Percentiles rank a stretch among this genome's conserved stretches.
These are phyloP conservation scores for Cryptosporidium xiaoi DNA, from an alignment of 169 alveolate genomes.

Conservation along the genomic window DNA sequence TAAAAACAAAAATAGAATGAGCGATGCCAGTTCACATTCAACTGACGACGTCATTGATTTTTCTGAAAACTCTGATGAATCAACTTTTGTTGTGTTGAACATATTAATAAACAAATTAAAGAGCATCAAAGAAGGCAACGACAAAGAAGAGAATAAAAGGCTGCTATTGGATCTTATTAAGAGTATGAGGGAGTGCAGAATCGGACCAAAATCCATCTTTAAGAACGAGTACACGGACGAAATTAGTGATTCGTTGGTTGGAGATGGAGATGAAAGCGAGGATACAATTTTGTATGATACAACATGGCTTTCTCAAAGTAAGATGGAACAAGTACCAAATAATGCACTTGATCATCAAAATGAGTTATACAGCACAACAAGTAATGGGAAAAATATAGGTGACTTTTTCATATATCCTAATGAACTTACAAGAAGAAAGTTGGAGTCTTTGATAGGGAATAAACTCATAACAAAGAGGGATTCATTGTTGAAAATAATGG, in stretches of 20 bases:
- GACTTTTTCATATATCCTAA: slow-evolving; percentile 76
- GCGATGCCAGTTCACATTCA: too few relatives aligned
- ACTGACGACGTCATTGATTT: slow-evolving; percentile 18
- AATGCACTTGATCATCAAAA: not conserved
- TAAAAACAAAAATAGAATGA: not conserved
- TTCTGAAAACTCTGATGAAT: not conserved
- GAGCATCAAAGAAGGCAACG: not conserved
- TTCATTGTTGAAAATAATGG: slow-evolving; percentile 58
- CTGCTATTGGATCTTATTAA: slow-evolving; percentile 24
- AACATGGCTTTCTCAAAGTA: slow-evolving; percentile 41
- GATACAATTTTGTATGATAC: slow-evolving; percentile 32
- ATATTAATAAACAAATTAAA: not conserved
- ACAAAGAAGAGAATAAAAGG: slow-evolving; percentile 16
- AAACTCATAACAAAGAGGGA: slow-evolving; percentile 76
- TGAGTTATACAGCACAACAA: not conserved
- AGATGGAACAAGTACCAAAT: slow-evolving; percentile 13
- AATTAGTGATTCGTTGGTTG: not conserved
- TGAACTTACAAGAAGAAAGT: slow-evolving; percentile 79
- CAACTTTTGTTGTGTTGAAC: slow-evolving; percentile 3
- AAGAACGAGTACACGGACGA: not conserved
- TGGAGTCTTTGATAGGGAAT: slow-evolving; percentile 79
- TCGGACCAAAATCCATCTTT: slow-evolving; percentile 12
- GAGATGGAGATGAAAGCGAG: not conserved
- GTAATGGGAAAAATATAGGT: not conserved
- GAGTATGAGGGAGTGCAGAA: slow-evolving; percentile 21